phyloP scores from a whole-genome alignment of 148 eudicot genomes.

The Suaeda aralocaspica region DNA sequence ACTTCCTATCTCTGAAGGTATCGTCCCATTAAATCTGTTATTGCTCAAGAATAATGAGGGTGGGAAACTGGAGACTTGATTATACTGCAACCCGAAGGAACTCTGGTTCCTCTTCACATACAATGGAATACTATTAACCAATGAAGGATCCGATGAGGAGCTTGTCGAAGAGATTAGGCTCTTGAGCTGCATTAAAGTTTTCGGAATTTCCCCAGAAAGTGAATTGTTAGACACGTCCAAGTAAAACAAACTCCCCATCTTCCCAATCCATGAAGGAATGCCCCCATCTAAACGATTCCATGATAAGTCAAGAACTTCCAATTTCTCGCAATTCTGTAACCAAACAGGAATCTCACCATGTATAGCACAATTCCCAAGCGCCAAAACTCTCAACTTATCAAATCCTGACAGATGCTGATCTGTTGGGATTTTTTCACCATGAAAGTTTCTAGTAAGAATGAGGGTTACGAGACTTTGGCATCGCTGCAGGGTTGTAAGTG shows the following conservation, averaged over 20 bases:
- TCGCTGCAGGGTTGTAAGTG: slow-evolving; percentile 53
- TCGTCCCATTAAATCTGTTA: slow-evolving; percentile 58
- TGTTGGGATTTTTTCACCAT: slow-evolving; percentile 63
- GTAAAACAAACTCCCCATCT: slow-evolving; percentile 75
- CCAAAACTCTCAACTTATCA: slow-evolving; percentile 48
- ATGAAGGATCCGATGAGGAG: slow-evolving; percentile 34
- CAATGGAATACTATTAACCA: slow-evolving; percentile 56
- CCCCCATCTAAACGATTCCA: slow-evolving; percentile 73
- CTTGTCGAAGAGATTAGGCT: slow-evolving; percentile 41
- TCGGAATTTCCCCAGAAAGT: slow-evolving; percentile 69
- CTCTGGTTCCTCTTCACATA: slow-evolving; percentile 81
- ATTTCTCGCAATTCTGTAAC: slow-evolving; percentile 46
- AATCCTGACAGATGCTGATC: slow-evolving; percentile 34
- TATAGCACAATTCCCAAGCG: slow-evolving; percentile 66
- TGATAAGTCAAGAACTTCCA: slow-evolving; percentile 79
- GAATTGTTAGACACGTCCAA: slow-evolving; percentile 81
- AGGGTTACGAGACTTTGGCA: slow-evolving; percentile 66
- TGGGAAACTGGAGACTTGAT: slow-evolving; percentile 80
- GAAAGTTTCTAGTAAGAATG: slow-evolving; percentile 64
- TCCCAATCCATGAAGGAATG: slow-evolving; percentile 71
- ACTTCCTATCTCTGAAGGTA: slow-evolving; percentile 58
- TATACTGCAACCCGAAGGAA: slow-evolving; percentile 64
- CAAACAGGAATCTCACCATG: slow-evolving; percentile 61
- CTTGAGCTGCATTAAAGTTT: slow-evolving; percentile 51
- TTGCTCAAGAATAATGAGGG: slow-evolving; percentile 69